A percentile compares a stretch with the other conserved stretches of the same genome.
Evolutionary conservation across 2,329 filamentous ascomycete genomes (phyloP).

Genomic region (Fusarium clavum): DNA sequence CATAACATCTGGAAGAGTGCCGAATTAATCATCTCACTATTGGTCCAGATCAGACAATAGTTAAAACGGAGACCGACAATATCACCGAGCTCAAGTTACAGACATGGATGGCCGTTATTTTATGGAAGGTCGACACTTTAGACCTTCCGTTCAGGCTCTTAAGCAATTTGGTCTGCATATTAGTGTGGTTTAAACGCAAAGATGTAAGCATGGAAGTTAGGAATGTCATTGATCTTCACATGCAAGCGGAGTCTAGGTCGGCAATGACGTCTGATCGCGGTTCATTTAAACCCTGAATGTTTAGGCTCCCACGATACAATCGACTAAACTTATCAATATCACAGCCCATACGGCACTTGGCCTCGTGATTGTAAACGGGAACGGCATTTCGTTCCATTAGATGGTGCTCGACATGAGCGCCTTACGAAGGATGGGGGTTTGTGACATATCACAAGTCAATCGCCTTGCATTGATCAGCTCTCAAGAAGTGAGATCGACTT

Average conservation of each 20-base stretch:
- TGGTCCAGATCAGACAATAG: constrained; percentile 1
- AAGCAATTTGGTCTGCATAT: background rate
- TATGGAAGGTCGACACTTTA: background rate
- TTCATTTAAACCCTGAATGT: constrained; percentile 11
- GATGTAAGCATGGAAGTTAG: background rate
- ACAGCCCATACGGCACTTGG: constrained; percentile 1
- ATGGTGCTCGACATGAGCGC: constrained; percentile 5
- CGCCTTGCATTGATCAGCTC: constrained; percentile 20
- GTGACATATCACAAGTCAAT: constrained; percentile 34
- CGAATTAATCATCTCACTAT: constrained; percentile 12
- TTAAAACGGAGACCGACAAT: constrained; percentile 25
- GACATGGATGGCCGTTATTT: background rate
- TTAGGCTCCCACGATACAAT: background rate
- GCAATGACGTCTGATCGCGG: constrained; percentile 7
- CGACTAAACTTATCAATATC: constrained; percentile 13
- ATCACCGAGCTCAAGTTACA: constrained; percentile 15
- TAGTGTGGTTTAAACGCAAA: background rate
- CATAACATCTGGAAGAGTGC: background rate
- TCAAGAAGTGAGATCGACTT: constrained; percentile 23
- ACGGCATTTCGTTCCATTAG: constrained; percentile 2
- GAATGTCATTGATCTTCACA: constrained; percentile 17
- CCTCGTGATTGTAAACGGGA: background rate
- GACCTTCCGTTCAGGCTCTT: background rate
- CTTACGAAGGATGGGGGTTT: constrained; percentile 5
- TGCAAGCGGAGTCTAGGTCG: constrained; percentile 5